Evolutionary conservation across 2,329 filamentous ascomycete species (phyloP), one percentile per base, ranked within the genome.

Genomic region (Epichloe aotearoae): DNA sequence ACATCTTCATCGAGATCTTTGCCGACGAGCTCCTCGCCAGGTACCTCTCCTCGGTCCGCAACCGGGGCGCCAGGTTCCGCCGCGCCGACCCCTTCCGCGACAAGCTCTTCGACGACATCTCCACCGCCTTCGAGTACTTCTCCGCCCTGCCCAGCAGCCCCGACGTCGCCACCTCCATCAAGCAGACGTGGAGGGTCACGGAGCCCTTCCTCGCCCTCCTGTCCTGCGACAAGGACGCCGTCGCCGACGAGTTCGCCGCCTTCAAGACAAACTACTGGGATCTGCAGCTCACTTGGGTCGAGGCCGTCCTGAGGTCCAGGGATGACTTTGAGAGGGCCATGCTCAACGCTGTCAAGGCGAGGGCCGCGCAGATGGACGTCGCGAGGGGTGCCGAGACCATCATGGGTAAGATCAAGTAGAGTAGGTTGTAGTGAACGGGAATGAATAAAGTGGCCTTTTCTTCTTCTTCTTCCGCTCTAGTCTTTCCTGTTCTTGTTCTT

Each of bases 261-360:
- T 91, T 98, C 71, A 97, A 96, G 74, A 72, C 69, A 39, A 76
- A 80, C 44, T 96, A 95, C 67, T 95, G 91, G 87, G 93, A 98
- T 68, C 73, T 97, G 64, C 88, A 94, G 66, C 83, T 97, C 53
- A 84, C 83, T 44, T 98, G 93, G 93, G 89, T 98, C 7, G 94
- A 98, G 73, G 85, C 87, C 6, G 91, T 95, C 46, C 64, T 98
- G 56, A 78, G 90, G 57, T 76, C 82, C 2, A 76, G 94, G 58
- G 93, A 98, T 66, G 93, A 98, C 70, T 97, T 95, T 69, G 93
- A 97, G 67, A 76, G 91, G 58, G 78, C 80, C 53, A 88, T 97
- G 86, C 68, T 97, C 56, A 93, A 88, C 62, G 78, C 81, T 17
- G 84, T 97, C 46, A 97, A 97, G 74, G 82, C 82, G 2, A 80